Evolutionary conservation across 2,329 filamentous ascomycete species (phyloP).

Genomic region (Mollisia scopiformis): DNA sequence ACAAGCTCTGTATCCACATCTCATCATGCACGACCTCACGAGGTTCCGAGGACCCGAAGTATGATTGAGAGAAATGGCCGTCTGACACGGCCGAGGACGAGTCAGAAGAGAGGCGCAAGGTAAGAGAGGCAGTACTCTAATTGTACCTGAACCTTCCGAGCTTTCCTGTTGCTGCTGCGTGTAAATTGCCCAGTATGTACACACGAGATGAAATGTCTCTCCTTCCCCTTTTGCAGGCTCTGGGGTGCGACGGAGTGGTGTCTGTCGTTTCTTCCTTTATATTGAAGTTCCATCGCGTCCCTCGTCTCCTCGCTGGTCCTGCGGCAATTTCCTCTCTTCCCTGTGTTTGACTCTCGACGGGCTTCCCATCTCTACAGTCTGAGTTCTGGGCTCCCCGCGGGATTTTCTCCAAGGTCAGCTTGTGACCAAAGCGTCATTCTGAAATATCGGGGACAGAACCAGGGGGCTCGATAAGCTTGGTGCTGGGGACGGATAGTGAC

Average conservation of each 20-base stretch:
- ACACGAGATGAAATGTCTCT: not conserved
- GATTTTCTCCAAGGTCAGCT: conserved; percentile 6
- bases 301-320: not conserved
- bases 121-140: not conserved
- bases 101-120: not conserved
- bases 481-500: conserved; percentile 2
- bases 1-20: conserved; percentile 18
- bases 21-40: conserved; percentile 21
- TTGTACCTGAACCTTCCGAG: not conserved
- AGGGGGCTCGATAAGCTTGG: not conserved
- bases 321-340: conserved; percentile 1
- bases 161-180: no score
- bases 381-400: not conserved
- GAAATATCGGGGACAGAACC: not conserved
- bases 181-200: not conserved
- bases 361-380: conserved; percentile 1
- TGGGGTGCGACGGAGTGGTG: not conserved
- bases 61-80: not conserved
- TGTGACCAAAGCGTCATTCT: conserved; percentile 9
- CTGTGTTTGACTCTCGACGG: not conserved
- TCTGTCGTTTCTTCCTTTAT: not conserved
- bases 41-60: conserved; percentile 25
- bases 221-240: not conserved
- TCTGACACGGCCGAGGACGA: conserved; percentile 2
- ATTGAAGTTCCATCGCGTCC: not conserved